Evolutionary conservation across 192 early-diverging fungal species (phyloP), one percentile per base, ranked within the genome.

Genomic region (Umbelopsis ramanniana): DNA sequence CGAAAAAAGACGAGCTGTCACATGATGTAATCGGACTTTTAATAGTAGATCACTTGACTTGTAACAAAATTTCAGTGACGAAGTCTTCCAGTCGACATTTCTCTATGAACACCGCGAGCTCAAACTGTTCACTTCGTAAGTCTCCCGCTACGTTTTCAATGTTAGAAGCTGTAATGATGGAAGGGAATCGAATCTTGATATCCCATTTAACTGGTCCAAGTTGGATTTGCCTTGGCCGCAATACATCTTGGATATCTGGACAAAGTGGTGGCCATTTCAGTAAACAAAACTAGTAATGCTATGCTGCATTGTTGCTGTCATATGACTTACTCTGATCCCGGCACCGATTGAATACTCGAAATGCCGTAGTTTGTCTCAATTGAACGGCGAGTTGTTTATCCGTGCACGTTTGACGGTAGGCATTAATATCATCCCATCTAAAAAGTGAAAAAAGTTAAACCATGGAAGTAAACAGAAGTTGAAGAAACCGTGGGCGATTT

Each of bases 151-250:
- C 57, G 57, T 33, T 35, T 63, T 63, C 57, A n/a, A 63, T 63
- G 17, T 63, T 63, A 3, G 57, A 38, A 19, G 23, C 57, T 35
- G 23, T 37, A 33, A 63, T 63, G 57, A 63, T 35, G 7, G 33
- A 26, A 37, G 57, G 57, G 14, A 63, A 63, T 63, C 57, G 57
- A 63, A 63, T 63, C 19, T 63, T 63, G 57, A 63, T 37, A n/a
- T 63, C 57, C 57, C 57, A 63, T 63, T 63, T 63, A 29, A 63
- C 57, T 35, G 26, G 57, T 9, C 57, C 57, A 63, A 63, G 57
- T 37, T 63, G 57, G 11, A 63, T 37, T 37, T 63, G 57, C 0
- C 57, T 26, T 37, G 57, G 57, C 33, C 19, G 33, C 57, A 63
- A 2, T 0, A 63, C 33, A 37, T 63, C 57, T 63, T 50, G 48